phyloP scores from a whole-genome alignment of 129 eudicot species.

The Flaveria ramosissima region DNA sequence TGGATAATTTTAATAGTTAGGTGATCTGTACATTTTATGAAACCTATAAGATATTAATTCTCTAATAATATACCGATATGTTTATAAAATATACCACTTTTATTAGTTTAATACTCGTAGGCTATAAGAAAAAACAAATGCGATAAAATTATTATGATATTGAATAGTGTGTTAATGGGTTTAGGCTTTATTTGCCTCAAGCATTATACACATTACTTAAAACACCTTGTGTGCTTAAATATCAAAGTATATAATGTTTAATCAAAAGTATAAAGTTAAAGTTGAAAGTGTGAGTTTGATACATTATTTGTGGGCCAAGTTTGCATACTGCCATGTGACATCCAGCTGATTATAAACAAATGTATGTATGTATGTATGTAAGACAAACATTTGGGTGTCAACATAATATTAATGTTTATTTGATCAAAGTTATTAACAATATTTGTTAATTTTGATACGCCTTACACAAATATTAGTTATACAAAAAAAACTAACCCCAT shows the following conservation, averaged over 20 bases:
- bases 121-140: background rate
- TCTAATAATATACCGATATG: no score
- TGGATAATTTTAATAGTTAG: no score
- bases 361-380: background rate
- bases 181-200: slow-evolving; percentile 15
- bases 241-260: background rate
- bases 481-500: background rate
- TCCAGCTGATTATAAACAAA: slow-evolving; percentile 27
- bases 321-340: slow-evolving; percentile 36
- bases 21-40: no score
- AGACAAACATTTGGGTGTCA: background rate
- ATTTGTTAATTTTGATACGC: background rate
- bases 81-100: no score
- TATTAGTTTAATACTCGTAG: no score
- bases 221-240: slow-evolving; percentile 19
- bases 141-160: background rate
- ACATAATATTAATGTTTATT: background rate
- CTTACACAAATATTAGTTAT: background rate
- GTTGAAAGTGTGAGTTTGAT: slow-evolving; percentile 27
- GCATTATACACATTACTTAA: slow-evolving; percentile 21
- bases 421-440: background rate
- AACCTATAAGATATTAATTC: no score
- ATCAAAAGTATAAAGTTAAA: slow-evolving; percentile 21
- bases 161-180: slow-evolving; percentile 12
- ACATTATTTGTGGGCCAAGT: slow-evolving; percentile 44